Percentiles rank a stretch among this genome's conserved stretches.
Evolutionary conservation across 768 basidiomycete genomes (phyloP).

Genomic region (Infundibulicybe gibba): DNA sequence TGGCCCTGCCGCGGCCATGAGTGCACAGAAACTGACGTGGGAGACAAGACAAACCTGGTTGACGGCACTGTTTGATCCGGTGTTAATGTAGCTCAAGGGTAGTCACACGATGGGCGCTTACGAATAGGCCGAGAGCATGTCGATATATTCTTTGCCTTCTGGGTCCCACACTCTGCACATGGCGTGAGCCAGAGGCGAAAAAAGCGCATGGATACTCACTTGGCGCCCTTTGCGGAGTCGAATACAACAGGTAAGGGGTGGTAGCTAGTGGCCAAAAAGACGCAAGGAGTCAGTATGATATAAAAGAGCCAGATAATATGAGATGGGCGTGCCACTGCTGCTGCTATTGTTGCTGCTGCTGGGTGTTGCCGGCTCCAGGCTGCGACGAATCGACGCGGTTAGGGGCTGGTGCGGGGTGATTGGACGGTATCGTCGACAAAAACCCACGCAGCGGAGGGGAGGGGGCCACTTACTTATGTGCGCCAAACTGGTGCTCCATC

Average conservation of each 20-base stretch:
- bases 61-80: conserved; percentile 54
- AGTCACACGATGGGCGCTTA: conserved; percentile 33
- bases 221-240: conserved; percentile 84
- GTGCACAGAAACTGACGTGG: conserved; percentile 5
- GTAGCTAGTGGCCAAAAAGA: conserved; percentile 67
- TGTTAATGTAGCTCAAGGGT: conserved; percentile 2
- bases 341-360: conserved; percentile 9
- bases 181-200: conserved; percentile 26
- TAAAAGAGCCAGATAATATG: conserved; percentile 16
- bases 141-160: conserved; percentile 94
- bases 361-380: conserved; percentile 2
- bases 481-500: conserved; percentile 78
- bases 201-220: conserved; percentile 49
- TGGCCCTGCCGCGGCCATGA: conserved; percentile 54
- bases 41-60: conserved; percentile 62
- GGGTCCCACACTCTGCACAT: conserved; percentile 78
- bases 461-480: conserved; percentile 77
- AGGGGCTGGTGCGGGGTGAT: conserved; percentile 18
- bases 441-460: conserved; percentile 10
- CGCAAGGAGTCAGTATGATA: conserved; percentile 33
- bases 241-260: conserved; percentile 95
- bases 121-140: conserved; percentile 98
- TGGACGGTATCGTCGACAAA: conserved; percentile 23
- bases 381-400: conserved; percentile 18
- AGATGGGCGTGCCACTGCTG: conserved; percentile 10